Evolutionary conservation across 2,329 filamentous ascomycete species (phyloP), one percentile per base, ranked within the genome.

Genomic region (Cladosporium colombiae): DNA sequence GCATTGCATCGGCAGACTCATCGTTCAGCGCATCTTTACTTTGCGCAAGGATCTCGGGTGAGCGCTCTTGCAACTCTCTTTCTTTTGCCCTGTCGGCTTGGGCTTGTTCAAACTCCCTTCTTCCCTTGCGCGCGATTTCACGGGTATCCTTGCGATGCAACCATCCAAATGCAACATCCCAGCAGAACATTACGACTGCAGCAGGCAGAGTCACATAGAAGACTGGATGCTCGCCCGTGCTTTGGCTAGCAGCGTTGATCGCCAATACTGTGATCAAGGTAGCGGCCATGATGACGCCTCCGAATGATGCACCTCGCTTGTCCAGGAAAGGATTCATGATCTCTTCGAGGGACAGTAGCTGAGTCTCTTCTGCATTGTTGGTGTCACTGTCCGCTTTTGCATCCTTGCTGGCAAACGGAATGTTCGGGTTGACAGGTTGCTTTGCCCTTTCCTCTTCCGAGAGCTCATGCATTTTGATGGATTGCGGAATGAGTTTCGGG

Each of bases 281-380:
- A 0, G 81, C 82, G 1, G 87, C 83, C 88, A 92, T 91, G 64
- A 92, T 80, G 5, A 86, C 68, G 0, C 83, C 86, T 1, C 89
- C 89, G 64, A 91, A 88, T 0, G 80, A 79, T 0, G 90, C 90
- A 10, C 89, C 86, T 2, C 81, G 78, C 68, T 86, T 89, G 72
- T 92, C 89, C 0, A 92, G 75, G 66, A 89, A 92, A 0, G 90
- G 90, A 68, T 92, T 91, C 84, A 92, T 85, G 71, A 92, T 90
- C 71, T 92, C 89, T 68, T 90, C 88, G 0, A 92, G 82, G 0
- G 87, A 87, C 0, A 89, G 77, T 0, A 85, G 76, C 68, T 89
- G 84, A 3, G 78, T 81, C 65, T 85, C 77, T 31, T 87, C 83
- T 8, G 82, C 78, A 33, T 82, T 79, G n/a, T 77, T 74, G 10